Conservation (phyloP, 352 stramenopile species). For the Blastocystis sp. region DNA sequence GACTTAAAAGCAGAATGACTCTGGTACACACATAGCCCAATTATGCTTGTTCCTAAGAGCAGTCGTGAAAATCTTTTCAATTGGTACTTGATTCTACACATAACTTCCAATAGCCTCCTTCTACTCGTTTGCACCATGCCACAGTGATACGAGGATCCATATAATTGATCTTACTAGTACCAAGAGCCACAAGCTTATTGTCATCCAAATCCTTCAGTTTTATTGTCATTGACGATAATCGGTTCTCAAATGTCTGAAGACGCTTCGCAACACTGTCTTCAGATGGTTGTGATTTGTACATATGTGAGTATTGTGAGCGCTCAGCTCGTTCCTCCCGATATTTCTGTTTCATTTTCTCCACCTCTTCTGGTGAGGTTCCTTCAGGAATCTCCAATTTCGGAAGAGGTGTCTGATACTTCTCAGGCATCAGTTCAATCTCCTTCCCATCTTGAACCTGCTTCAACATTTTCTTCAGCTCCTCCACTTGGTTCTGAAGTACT, state of each 20-base stretch:
- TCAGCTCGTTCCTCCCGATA: slow-evolving; percentile 73
- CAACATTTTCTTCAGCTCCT: slow-evolving; percentile 82
- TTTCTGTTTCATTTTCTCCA: slow-evolving; percentile 69
- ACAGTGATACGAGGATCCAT: slow-evolving; percentile 96
- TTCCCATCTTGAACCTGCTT: slow-evolving; percentile 75
- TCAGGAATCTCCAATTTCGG: slow-evolving; percentile 71
- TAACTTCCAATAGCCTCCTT: no score
- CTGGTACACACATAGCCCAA: slow-evolving; percentile 94
- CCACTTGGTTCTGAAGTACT: slow-evolving; percentile 83
- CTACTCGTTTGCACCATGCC: slow-evolving; percentile 60
- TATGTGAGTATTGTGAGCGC: slow-evolving; percentile 75
- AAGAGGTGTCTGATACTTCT: slow-evolving; percentile 72
- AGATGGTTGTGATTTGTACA: slow-evolving; percentile 83
- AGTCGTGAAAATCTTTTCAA: slow-evolving; percentile 94
- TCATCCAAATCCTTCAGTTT: slow-evolving; percentile 52
- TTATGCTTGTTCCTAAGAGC: slow-evolving; percentile 97
- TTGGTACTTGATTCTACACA: slow-evolving; percentile 81
- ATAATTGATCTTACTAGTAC: slow-evolving; percentile 99
- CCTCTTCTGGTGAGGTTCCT: slow-evolving; percentile 76
- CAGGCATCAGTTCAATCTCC: slow-evolving; percentile 75
- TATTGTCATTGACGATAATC: slow-evolving; percentile 5
- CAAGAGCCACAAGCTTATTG: slow-evolving; percentile 95
- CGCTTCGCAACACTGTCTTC: slow-evolving; percentile 85
- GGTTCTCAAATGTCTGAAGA: slow-evolving; percentile 75
- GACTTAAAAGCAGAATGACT: slow-evolving; percentile 84